phyloP scores from a whole-genome alignment of 257 asterid species.

The Solanum medicagineum region DNA sequence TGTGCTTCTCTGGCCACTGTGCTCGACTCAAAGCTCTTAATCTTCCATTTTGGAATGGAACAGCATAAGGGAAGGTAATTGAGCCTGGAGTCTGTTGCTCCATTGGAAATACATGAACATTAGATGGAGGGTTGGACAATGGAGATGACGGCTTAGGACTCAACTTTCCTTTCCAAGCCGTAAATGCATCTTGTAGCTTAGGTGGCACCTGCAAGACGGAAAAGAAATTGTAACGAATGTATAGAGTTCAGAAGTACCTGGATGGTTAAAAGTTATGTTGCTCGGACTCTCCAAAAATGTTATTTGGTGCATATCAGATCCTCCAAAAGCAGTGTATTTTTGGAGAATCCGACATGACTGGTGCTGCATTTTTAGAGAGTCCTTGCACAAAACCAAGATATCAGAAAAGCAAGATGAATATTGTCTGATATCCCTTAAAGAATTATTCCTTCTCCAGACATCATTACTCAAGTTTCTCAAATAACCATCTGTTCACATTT shows the following conservation, averaged over 20 bases:
- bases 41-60: constrained; percentile 16
- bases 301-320: background rate
- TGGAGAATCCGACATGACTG: background rate
- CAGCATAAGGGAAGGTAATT: constrained; percentile 26
- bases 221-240: background rate
- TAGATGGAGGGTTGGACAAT: background rate
- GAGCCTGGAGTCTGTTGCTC: constrained; percentile 6
- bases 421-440: background rate
- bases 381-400: background rate
- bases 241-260: background rate
- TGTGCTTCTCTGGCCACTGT: constrained; percentile 4
- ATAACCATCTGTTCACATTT: background rate
- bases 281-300: background rate
- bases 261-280: background rate
- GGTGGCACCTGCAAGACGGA: constrained; percentile 43
- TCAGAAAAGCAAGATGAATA: background rate
- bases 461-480: background rate
- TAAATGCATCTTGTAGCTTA: constrained; percentile 35
- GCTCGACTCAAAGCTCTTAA: constrained; percentile 24
- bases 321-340: background rate
- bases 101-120: background rate
- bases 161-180: constrained; percentile 32
- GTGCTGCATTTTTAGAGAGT: background rate
- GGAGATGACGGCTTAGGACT: constrained; percentile 6
- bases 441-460: background rate